phyloP scores from a whole-genome alignment of 805 yeast genomes.

The Kodamaea laetipori region DNA sequence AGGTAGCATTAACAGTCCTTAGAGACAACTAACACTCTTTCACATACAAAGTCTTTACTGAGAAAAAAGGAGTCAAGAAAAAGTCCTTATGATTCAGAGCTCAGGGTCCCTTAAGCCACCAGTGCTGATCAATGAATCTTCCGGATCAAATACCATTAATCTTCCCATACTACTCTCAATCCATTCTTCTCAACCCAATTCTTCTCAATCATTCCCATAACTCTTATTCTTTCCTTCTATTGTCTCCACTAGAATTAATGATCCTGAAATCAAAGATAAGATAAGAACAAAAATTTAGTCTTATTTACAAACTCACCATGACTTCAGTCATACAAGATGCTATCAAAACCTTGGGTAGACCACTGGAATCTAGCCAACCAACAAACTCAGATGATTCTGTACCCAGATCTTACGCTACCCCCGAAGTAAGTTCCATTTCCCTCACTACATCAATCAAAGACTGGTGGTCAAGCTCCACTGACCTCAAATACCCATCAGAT shows the following conservation, averaged over 20 bases:
- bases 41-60: too few relatives aligned
- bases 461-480: conserved; percentile 40
- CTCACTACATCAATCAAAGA: conserved; percentile 31
- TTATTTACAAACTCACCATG: conserved; percentile 9
- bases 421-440: conserved; percentile 23
- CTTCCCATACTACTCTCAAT: not conserved
- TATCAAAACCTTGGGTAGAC: conserved; percentile 31
- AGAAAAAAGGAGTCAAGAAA: too few relatives aligned
- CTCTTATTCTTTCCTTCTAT: too few relatives aligned
- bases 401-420: not conserved
- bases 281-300: not conserved
- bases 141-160: too few relatives aligned
- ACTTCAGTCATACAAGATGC: conserved; percentile 19
- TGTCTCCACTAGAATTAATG: too few relatives aligned
- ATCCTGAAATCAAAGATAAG: conserved; percentile 2
- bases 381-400: not conserved
- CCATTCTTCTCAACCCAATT: not conserved
- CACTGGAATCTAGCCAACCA: conserved; percentile 3
- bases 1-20: too few relatives aligned
- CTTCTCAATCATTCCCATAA: not conserved
- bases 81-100: too few relatives aligned
- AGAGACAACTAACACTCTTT: too few relatives aligned
- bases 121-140: too few relatives aligned
- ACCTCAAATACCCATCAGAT: conserved; percentile 23
- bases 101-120: too few relatives aligned